Evolutionary conservation across 306 rosid genomes (phyloP).

Genomic region (Pterocarpus santalinus): DNA sequence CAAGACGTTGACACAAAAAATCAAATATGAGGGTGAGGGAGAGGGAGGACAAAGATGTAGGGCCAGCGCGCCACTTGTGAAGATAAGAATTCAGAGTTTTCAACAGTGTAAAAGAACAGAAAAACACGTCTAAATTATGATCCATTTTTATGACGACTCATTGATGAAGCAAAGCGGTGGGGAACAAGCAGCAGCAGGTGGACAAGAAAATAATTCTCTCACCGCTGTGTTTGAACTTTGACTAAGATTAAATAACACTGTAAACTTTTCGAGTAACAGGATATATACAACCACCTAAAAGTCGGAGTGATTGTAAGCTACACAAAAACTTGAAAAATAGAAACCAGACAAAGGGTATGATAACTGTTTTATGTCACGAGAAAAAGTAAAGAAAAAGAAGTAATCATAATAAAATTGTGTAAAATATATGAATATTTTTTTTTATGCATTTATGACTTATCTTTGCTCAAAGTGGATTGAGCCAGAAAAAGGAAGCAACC

Average conservation of each 20-base stretch:
- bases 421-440: no score
- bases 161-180: neutral
- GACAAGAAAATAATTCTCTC: neutral
- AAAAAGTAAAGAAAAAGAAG: no score
- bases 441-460: neutral
- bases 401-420: no score
- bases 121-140: neutral
- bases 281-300: conserved; percentile 4
- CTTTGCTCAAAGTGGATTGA: neutral
- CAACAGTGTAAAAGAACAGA: neutral
- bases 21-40: conserved; percentile 10
- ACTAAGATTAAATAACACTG: neutral
- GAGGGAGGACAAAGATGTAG: conserved; percentile 37
- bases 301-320: neutral
- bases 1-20: conserved; percentile 35
- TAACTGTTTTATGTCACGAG: no score
- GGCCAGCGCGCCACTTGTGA: conserved; percentile 60
- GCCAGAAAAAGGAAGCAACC: conserved; percentile 11
- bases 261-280: conserved; percentile 16
- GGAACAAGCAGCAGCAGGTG: neutral
- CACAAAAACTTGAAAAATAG: no score
- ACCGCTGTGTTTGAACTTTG: neutral
- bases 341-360: no score
- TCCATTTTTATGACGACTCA: neutral
- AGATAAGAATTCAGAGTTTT: conserved; percentile 39